These are phyloP conservation scores for Ceratocystis cacaofunesta DNA, from an alignment of 2,329 filamentous ascomycete genomes.

Conservation along the genomic window DNA sequence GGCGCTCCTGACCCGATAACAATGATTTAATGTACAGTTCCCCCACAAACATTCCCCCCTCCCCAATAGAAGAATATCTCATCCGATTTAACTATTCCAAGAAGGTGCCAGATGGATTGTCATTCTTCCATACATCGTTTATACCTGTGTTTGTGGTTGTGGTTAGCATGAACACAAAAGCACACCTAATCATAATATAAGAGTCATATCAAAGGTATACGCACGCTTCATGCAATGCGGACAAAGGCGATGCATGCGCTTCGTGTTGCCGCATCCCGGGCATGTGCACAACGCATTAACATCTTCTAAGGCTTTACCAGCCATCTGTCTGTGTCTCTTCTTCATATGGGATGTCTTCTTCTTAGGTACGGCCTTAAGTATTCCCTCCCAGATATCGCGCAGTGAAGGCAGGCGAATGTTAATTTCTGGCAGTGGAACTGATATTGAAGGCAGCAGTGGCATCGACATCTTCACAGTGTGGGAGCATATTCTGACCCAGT, in stretches of 20 bases:
- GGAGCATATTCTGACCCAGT: constrained; percentile 7
- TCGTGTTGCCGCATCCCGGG: constrained; percentile 72
- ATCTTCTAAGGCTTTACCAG: constrained; percentile 87
- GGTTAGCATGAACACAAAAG: background rate
- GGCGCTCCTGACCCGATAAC: background rate
- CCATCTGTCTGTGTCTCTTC: constrained; percentile 85
- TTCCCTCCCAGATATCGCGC: constrained; percentile 78
- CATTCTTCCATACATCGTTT: constrained; percentile 19
- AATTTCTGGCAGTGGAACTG: constrained; percentile 46
- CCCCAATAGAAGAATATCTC: background rate
- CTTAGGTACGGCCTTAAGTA: constrained; percentile 87
- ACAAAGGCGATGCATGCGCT: constrained; percentile 80
- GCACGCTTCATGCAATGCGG: constrained; percentile 72
- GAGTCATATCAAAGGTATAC: constrained; percentile 22
- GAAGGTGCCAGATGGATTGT: constrained; percentile 18
- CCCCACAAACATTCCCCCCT: background rate
- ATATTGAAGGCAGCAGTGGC: constrained; percentile 37
- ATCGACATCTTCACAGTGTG: constrained; percentile 18
- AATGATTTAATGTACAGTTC: constrained; percentile 12
- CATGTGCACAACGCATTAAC: constrained; percentile 77
- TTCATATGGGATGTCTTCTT: constrained; percentile 98
- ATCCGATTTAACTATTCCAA: constrained; percentile 7
- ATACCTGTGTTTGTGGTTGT: constrained; percentile 14
- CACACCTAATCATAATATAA: background rate
- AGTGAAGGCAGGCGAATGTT: constrained; percentile 42